These are phyloP conservation scores for Candolleomyces efflorescens DNA, from an alignment of 768 basidiomycete genomes.

Conservation along the genomic window DNA sequence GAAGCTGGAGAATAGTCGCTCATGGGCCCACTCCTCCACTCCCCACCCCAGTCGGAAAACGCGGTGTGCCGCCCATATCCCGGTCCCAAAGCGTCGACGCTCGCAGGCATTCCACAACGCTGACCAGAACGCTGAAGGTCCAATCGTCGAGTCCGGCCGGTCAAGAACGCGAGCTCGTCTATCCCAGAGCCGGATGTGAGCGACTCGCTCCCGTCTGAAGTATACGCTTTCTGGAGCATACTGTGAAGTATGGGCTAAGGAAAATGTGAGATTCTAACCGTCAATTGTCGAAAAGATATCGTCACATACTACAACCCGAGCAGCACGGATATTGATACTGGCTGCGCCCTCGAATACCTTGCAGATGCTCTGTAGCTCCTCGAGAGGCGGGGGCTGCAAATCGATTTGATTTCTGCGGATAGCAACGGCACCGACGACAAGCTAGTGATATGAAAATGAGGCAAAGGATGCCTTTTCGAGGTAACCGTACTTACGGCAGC, in stretches of 20 bases:
- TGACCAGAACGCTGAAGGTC: neutral
- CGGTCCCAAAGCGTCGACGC: too few species aligned
- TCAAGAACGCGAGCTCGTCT: slow-evolving; percentile 29
- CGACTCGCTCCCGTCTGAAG: neutral
- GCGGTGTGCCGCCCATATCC: too few species aligned
- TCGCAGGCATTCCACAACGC: too few species aligned
- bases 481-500: slow-evolving; percentile 38
- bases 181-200: neutral
- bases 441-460: slow-evolving; percentile 21
- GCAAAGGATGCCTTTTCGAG: neutral
- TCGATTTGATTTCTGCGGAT: slow-evolving; percentile 39
- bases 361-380: slow-evolving; percentile 44
- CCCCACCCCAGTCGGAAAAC: too few species aligned
- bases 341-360: slow-evolving; percentile 41
- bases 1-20: too few species aligned
- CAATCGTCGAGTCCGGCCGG: neutral
- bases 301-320: slow-evolving; percentile 39
- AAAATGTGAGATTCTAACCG: neutral
- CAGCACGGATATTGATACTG: slow-evolving; percentile 44
- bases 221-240: neutral
- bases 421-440: slow-evolving; percentile 53
- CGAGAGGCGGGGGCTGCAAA: slow-evolving; percentile 41
- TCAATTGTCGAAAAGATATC: neutral
- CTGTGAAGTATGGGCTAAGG: neutral
- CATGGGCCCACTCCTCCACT: too few species aligned